phyloP scores from a whole-genome alignment of 306 rosid species.

The Lagenaria siceraria region DNA sequence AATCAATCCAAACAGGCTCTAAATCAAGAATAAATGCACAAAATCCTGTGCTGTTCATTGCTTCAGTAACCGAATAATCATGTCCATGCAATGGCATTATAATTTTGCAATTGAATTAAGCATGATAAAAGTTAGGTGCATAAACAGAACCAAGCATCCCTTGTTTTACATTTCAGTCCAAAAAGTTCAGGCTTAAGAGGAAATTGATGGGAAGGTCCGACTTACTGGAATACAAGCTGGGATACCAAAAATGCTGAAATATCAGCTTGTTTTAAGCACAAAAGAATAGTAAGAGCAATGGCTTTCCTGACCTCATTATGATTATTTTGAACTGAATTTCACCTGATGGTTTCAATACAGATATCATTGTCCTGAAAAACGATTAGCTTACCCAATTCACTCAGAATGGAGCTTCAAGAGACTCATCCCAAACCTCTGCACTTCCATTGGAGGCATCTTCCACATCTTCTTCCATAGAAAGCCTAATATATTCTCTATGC shows the following conservation, averaged over 20 bases:
- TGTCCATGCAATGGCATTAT: neutral
- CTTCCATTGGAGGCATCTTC: constrained; percentile 99
- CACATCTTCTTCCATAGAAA: constrained; percentile 99
- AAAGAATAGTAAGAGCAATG: neutral
- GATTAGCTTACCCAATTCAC: constrained; percentile 29
- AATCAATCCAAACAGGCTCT: too few relatives aligned
- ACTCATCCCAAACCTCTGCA: constrained; percentile 99
- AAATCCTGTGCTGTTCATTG: neutral
- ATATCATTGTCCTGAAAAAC: neutral
- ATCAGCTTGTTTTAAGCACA: neutral
- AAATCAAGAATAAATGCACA: neutral
- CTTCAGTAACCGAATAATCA: neutral
- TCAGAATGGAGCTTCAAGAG: constrained; percentile 94
- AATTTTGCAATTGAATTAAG: neutral
- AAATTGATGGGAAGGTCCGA: too few relatives aligned
- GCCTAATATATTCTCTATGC: constrained; percentile 97
- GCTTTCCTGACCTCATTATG: too few relatives aligned
- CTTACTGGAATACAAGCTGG: too few relatives aligned
- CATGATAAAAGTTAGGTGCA: neutral
- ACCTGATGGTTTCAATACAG: neutral
- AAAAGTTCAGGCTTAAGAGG: neutral
- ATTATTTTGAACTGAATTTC: neutral
- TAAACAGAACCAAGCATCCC: neutral
- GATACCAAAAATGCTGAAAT: neutral
- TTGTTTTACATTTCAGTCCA: neutral